Percentiles rank a stretch among this genome's conserved stretches.
These are phyloP conservation scores for Populus hybrid DNA, from an alignment of 441 rosid genomes.

Conservation along the genomic window DNA sequence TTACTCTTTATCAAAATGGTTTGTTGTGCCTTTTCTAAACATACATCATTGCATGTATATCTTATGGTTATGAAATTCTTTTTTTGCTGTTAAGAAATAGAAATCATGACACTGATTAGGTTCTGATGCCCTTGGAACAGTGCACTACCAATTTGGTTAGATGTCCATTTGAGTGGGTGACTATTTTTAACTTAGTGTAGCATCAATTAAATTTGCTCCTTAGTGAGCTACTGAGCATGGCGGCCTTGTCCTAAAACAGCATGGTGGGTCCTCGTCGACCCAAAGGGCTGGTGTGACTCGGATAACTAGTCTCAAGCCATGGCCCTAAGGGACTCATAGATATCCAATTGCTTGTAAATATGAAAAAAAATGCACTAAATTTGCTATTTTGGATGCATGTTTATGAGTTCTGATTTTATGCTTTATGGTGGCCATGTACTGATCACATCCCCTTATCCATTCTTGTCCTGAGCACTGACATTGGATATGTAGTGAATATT, in stretches of 20 bases:
- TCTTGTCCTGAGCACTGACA: background rate
- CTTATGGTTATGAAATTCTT: background rate
- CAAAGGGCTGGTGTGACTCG: background rate
- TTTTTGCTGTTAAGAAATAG: background rate
- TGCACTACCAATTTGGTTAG: background rate
- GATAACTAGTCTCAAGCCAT: background rate
- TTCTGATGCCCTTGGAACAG: background rate
- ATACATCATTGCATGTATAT: background rate
- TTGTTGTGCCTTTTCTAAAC: background rate
- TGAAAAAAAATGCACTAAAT: background rate
- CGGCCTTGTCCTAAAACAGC: background rate
- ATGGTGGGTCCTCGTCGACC: background rate
- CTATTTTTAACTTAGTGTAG: background rate
- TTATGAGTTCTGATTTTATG: constrained; percentile 1
- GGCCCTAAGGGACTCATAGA: background rate
- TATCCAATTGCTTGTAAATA: background rate
- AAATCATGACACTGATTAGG: background rate
- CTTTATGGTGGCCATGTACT: background rate
- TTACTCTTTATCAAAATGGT: background rate
- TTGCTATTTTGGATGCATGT: background rate
- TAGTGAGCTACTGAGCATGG: background rate
- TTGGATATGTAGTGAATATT: background rate
- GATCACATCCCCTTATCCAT: background rate
- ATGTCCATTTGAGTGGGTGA: background rate
- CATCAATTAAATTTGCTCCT: background rate